Evolutionary conservation across 257 asterid genomes (phyloP).

Genomic region (Solanum microdontum): DNA sequence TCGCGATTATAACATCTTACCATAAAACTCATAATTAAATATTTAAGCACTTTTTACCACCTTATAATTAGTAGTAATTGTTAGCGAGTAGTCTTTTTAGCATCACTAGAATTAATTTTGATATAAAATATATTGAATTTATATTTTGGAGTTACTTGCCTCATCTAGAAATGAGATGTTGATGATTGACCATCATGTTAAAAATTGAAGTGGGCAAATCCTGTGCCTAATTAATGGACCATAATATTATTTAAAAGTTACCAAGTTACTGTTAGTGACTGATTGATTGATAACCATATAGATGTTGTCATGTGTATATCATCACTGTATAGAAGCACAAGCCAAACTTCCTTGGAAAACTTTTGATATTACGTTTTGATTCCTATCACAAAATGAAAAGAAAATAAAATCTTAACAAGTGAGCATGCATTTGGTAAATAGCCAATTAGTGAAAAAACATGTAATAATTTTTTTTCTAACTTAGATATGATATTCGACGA

Average conservation of each 20-base stretch:
- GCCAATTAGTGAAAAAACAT: neutral
- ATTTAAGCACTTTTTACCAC: constrained; percentile 16
- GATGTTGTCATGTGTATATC: neutral
- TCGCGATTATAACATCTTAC: constrained; percentile 22
- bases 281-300: constrained; percentile 2
- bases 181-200: constrained; percentile 36
- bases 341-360: neutral
- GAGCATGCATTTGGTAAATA: neutral
- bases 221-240: constrained; percentile 19
- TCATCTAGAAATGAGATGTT: constrained; percentile 12
- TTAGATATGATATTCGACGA: neutral
- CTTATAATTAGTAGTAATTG: constrained; percentile 17
- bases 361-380: neutral
- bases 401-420: neutral
- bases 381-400: neutral
- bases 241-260: constrained; percentile 5
- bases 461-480: neutral
- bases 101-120: constrained; percentile 8
- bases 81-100: constrained; percentile 2
- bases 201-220: constrained; percentile 23
- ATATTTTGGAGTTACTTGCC: constrained; percentile 11
- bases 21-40: constrained; percentile 16
- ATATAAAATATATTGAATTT: constrained; percentile 2
- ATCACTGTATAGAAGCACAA: neutral
- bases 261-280: neutral